A percentile compares a stretch with the other conserved stretches of the same genome.
These are phyloP conservation scores for Clitoria ternatea DNA, from an alignment of 306 rosid species.

Conservation along the genomic window DNA sequence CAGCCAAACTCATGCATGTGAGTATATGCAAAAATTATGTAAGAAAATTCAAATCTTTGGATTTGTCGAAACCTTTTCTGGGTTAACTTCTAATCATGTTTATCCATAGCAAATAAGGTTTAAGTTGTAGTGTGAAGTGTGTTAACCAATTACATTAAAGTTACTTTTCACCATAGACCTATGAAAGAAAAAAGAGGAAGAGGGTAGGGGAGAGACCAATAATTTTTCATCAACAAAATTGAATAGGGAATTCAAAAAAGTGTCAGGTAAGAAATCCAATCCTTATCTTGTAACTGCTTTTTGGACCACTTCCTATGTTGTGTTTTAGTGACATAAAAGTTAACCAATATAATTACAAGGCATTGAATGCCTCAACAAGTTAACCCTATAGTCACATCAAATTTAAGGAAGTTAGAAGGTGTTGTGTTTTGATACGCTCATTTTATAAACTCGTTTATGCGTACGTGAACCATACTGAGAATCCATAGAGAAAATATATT, in stretches of 20 bases:
- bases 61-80: background rate
- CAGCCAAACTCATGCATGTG: conserved; percentile 29
- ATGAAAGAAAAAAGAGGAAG: background rate
- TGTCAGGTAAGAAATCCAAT: background rate
- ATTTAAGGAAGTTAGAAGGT: background rate
- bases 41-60: background rate
- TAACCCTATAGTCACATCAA: conserved; percentile 32
- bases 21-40: too few species aligned
- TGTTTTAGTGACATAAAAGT: conserved; percentile 11
- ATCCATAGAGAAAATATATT: too few species aligned
- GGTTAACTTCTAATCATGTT: conserved; percentile 12
- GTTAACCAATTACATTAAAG: conserved; percentile 15
- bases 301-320: conserved; percentile 25
- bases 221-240: background rate
- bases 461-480: too few species aligned
- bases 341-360: conserved; percentile 8
- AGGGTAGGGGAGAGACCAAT: background rate
- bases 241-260: conserved; percentile 7
- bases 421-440: conserved; percentile 16
- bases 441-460: too few species aligned
- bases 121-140: background rate
- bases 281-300: conserved; percentile 37
- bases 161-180: background rate
- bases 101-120: background rate
- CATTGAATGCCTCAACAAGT: background rate